Conservation (phyloP, 2,329 filamentous ascomycete species). For the Clarireedia homoeocarpa region DNA sequence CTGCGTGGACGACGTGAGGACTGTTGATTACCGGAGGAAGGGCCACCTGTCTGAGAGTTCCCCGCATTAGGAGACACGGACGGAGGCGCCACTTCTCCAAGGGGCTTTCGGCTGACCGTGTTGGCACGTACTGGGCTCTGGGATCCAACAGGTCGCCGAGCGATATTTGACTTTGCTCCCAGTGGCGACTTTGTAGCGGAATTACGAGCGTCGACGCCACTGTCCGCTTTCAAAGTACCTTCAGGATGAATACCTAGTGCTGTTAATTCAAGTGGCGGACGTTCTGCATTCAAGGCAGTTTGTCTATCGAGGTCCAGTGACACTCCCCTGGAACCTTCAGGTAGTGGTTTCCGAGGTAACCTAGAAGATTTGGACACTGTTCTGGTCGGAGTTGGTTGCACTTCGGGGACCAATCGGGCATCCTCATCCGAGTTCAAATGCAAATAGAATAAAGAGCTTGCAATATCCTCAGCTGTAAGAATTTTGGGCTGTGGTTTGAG, state of each 20-base stretch:
- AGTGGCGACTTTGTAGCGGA: constrained; percentile 1
- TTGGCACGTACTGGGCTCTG: constrained; percentile 7
- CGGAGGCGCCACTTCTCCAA: constrained; percentile 12
- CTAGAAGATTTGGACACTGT: constrained; percentile 17
- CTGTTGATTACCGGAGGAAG: neutral
- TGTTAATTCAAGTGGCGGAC: neutral
- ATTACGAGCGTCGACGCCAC: neutral
- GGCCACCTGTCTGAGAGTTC: neutral
- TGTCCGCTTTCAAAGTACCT: neutral
- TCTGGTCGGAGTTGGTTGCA: constrained; percentile 6
- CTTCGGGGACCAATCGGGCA: constrained; percentile 32
- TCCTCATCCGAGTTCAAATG: constrained; percentile 66
- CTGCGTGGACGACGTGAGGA: neutral
- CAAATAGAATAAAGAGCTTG: constrained; percentile 83
- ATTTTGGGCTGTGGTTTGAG: constrained; percentile 84
- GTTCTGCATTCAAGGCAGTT: neutral
- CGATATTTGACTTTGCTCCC: constrained; percentile 14
- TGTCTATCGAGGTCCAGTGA: constrained; percentile 18
- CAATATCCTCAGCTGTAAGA: constrained; percentile 80
- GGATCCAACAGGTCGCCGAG: constrained; percentile 15
- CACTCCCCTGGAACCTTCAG: constrained; percentile 18
- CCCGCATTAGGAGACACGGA: neutral
- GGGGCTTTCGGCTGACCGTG: constrained; percentile 12
- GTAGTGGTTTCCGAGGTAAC: constrained; percentile 27
- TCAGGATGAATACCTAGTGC: constrained; percentile 2